phyloP scores from a whole-genome alignment of 192 early-diverging fungal genomes.

The Helicostylum pulchrum region DNA sequence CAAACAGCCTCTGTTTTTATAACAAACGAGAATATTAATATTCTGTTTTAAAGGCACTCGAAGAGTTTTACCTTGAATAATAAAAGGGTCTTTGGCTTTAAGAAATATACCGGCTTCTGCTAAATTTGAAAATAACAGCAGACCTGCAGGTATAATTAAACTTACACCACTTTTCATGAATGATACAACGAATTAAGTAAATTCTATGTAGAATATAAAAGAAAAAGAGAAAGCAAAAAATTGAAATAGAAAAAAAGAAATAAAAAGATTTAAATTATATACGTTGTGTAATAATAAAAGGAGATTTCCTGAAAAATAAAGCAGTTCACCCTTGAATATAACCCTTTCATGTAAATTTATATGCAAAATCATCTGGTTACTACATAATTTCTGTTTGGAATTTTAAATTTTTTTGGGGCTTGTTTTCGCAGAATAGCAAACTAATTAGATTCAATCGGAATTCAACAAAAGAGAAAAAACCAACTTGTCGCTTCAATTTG shows the following conservation, averaged over 20 bases:
- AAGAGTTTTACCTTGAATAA: slow-evolving; percentile 15
- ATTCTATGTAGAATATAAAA: not conserved
- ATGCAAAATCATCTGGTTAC: not conserved
- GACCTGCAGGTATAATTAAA: no score
- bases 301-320: not conserved
- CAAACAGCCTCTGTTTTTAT: slow-evolving; percentile 12
- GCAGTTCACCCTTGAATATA: slow-evolving; percentile 14
- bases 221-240: not conserved
- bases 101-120: slow-evolving; percentile 13
- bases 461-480: no score
- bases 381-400: not conserved
- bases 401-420: not conserved
- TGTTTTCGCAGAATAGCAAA: no score
- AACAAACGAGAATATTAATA: not conserved
- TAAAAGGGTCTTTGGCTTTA: slow-evolving; percentile 9
- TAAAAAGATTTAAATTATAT: not conserved
- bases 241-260: not conserved
- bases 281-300: not conserved
- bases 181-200: not conserved
- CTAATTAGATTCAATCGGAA: no score
- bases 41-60: no score
- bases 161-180: no score
- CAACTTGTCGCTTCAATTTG: no score
- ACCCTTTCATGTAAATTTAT: no score
- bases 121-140: no score